Conservation (phyloP, 2,329 filamentous ascomycete genomes). For the Ilyonectria robusta region DNA sequence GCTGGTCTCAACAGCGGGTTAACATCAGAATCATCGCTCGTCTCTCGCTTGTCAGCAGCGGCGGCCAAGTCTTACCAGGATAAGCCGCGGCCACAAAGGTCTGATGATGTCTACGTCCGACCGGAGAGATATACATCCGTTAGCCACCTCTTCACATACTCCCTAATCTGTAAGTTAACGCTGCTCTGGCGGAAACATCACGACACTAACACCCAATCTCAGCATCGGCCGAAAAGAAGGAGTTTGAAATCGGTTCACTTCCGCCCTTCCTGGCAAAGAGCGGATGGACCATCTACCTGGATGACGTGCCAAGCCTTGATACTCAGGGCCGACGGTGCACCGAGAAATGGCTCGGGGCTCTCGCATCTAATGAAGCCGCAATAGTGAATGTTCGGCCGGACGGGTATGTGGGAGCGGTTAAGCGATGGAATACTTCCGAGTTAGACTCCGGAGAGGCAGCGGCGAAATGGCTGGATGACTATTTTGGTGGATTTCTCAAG, state of each 20-base stretch:
- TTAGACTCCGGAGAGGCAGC: slow-evolving; percentile 24
- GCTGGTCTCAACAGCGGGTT: slow-evolving; percentile 69
- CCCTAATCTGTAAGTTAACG: slow-evolving; percentile 69
- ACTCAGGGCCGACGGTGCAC: slow-evolving; percentile 32
- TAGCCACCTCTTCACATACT: slow-evolving; percentile 77
- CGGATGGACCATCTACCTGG: slow-evolving; percentile 36
- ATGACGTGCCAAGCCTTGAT: slow-evolving; percentile 32
- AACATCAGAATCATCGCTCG: slow-evolving; percentile 63
- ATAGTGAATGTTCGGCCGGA: slow-evolving; percentile 41
- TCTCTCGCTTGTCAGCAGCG: slow-evolving; percentile 69
- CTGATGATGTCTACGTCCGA: slow-evolving; percentile 75
- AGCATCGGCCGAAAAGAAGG: slow-evolving; percentile 36
- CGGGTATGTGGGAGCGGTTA: slow-evolving; percentile 42
- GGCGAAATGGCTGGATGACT: slow-evolving; percentile 30
- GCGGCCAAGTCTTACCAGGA: slow-evolving; percentile 73
- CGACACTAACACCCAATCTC: slow-evolving; percentile 3
- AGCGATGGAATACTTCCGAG: slow-evolving; percentile 21
- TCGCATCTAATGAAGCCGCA: slow-evolving; percentile 31
- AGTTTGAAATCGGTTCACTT: slow-evolving; percentile 33
- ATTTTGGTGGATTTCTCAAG: slow-evolving; percentile 32
- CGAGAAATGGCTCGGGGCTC: slow-evolving; percentile 46
- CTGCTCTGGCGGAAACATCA: neutral
- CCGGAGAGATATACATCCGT: slow-evolving; percentile 77
- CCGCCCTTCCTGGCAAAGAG: slow-evolving; percentile 28
- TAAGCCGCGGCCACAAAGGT: slow-evolving; percentile 68